These are phyloP conservation scores for Pichia sp. DNA, from an alignment of 1,139 yeast species.

Conservation along the genomic window DNA sequence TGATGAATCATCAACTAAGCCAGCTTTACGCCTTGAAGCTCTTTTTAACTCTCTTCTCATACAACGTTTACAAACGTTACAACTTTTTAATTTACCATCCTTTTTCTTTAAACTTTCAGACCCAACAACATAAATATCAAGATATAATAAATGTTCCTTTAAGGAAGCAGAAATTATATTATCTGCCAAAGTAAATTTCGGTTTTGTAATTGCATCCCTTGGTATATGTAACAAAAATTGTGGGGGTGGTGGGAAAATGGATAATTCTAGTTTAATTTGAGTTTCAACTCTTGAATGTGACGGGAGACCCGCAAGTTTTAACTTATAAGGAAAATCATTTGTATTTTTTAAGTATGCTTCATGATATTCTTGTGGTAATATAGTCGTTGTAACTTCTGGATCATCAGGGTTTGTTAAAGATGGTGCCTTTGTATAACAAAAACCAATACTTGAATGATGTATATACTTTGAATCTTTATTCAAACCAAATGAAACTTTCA, in stretches of 20 bases:
- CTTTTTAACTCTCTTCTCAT: constrained; percentile 88
- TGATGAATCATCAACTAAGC: constrained; percentile 56
- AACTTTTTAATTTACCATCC: constrained; percentile 28
- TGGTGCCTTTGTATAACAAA: constrained; percentile 11
- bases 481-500: constrained; percentile 52
- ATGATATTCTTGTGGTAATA: constrained; percentile 29
- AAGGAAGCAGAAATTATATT: constrained; percentile 41
- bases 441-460: constrained; percentile 13
- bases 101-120: constrained; percentile 16
- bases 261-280: constrained; percentile 71
- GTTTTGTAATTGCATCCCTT: constrained; percentile 78
- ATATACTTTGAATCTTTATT: constrained; percentile 11
- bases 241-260: constrained; percentile 66
- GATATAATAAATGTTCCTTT: constrained; percentile 46
- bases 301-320: constrained; percentile 62
- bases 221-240: constrained; percentile 73
- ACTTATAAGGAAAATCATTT: constrained; percentile 46
- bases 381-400: constrained; percentile 22
- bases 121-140: constrained; percentile 66
- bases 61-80: constrained; percentile 81
- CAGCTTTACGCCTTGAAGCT: constrained; percentile 80
- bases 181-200: constrained; percentile 62
- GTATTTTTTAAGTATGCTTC: constrained; percentile 27
- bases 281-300: constrained; percentile 87
- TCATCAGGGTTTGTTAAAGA: constrained; percentile 11